phyloP scores from a whole-genome alignment of 164 flowering plant genomes.

The Nymphaea thermarum region DNA sequence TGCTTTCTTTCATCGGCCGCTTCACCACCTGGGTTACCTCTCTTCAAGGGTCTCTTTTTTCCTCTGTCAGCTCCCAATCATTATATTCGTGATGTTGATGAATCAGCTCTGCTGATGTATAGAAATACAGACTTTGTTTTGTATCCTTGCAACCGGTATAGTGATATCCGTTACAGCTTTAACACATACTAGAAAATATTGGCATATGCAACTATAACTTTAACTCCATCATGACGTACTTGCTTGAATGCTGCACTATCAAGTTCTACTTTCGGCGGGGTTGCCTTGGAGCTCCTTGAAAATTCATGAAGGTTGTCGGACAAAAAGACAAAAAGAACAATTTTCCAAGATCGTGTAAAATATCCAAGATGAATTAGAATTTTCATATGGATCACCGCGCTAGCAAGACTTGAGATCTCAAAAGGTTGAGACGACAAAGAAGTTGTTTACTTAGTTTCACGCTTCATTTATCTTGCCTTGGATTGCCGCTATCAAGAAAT shows the following conservation, averaged over 20 bases:
- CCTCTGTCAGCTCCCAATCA: background rate
- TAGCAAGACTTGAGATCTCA: background rate
- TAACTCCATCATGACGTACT: background rate
- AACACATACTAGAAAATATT: slow-evolving; percentile 11
- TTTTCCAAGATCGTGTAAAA: background rate
- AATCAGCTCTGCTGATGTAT: background rate
- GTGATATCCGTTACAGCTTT: slow-evolving; percentile 32
- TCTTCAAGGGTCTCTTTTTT: too few relatives aligned
- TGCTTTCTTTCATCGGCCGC: too few relatives aligned
- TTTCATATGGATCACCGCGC: too few relatives aligned
- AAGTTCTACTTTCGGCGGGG: background rate
- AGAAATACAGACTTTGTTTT: background rate
- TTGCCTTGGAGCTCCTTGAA: background rate
- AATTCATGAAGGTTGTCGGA: background rate
- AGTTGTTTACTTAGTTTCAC: background rate
- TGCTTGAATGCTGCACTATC: background rate
- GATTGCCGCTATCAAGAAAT: too few relatives aligned
- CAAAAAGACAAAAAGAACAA: background rate
- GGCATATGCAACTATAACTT: background rate
- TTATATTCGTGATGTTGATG: background rate
- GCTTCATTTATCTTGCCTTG: background rate
- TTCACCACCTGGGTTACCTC: too few relatives aligned
- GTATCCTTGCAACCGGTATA: slow-evolving; percentile 10
- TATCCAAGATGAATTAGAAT: background rate
- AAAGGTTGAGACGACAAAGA: background rate